Evolutionary conservation across 2,329 filamentous ascomycete species (phyloP), one percentile per base, ranked within the genome.

Genomic region (Fusarium odoratissimum): DNA sequence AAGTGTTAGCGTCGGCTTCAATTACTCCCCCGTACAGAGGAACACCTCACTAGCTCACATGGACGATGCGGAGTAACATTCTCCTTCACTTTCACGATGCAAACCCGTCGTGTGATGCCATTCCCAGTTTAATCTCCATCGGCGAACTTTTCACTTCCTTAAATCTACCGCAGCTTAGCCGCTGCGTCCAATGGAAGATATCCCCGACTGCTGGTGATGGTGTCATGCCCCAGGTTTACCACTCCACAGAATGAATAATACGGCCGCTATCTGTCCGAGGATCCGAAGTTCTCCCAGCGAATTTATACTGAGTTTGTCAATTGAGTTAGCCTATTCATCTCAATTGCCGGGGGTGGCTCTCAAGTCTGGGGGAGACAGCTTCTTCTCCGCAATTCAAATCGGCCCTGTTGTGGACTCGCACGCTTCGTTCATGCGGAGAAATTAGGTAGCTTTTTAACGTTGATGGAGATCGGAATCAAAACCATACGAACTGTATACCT

Each of bases 191-290:
- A 67, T 67, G 30, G 28, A 42, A 38, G 41, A 49, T 28, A 49
- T 33, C 9, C 19, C 37, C 35, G 51, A 37, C 21, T 37, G 40
- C 13, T 25, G 42, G 30, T 41, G 57, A 70, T 65, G 67, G 58
- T 52, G 67, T 67, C 59, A 60, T 60, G 52, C 35, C 55, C 41
- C 55, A 64, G 65, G 49, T 56, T 42, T 55, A 35, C 65, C 66
- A 66, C 37, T n/a, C 64, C 62, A 65, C 60, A 44, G 64, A 11
- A 48, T 62, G 45, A 48, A 56, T 62, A 76, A 69, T 77, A 76
- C 64, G 71, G 60, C 75, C 75, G 75, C 21, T 49, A 62, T 76
- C 65, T 59, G 62, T 69, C 75, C 75, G 75, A 75, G 55, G 9
- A 41, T 8, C 75, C 68, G 73, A 63, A 35, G 49, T 71, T 76